Base-by-base conservation (phyloP, 2,329 filamentous ascomycete species). In the Ceratocystiopsis brevicomis region DNA sequence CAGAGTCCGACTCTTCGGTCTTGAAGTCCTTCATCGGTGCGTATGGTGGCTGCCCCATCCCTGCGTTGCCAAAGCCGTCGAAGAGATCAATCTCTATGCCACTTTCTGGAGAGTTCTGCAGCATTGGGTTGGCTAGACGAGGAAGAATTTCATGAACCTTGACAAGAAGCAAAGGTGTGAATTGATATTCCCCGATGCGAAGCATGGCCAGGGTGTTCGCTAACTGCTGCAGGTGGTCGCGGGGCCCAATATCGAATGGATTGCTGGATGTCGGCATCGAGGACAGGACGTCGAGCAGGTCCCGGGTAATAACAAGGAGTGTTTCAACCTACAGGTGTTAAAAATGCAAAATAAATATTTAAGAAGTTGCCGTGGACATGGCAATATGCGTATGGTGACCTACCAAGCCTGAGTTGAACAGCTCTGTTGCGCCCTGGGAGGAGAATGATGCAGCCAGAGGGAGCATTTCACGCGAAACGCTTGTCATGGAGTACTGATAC, bases 81-180 rank as follows among this genome's bases (percentile, higher is more conserved):
- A 79, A 79, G 9, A 79, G 72, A 44, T 79, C 75, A 11, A 77
- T 64, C 47, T 61, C 60, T 48, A 56, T 61, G 1, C 63, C 51
- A 37, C 63, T 70, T 41, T 78, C 73, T 0, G 75, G 74, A 0
- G 69, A 63, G 16, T 69, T 69, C 48, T 71, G 68, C 14, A 78
- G 65, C 62, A 73, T 69, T 1, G 74, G 75, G 49, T 69, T 74
- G 45, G 67, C 65, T 15, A 78, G 62, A 14, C 67, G 66, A 9
- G 80, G 79, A 3, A 87, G 61, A 3, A 79, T 68, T 37, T 88
- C 80, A 47, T 78, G 69, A 36, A 88, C 71, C 61, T 88, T 90
- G 56, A 71, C 72, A 44, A 90, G 61, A 1, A 93, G 67, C 0
- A 92, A 67, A 3, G 83, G 83, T 14, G 88, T 64, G 55, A 85